phyloP scores from a whole-genome alignment of 371 early-diverging fungal genomes.

The Rhizopus microsporus region DNA sequence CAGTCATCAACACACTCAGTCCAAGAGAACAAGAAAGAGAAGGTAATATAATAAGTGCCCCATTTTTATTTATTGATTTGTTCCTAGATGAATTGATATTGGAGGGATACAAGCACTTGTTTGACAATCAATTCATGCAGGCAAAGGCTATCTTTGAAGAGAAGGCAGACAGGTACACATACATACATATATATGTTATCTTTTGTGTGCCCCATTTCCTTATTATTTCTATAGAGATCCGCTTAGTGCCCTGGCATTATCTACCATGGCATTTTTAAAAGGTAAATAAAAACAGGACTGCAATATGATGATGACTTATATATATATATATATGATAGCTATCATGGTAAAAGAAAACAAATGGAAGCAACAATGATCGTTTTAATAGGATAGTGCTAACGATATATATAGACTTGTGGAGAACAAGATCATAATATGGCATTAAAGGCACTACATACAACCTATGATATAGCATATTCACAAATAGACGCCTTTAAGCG shows the following conservation, averaged over 20 bases:
- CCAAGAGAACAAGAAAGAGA: constrained; percentile 33
- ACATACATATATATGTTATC: background rate
- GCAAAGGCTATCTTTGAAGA: constrained; percentile 22
- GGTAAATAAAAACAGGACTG: background rate
- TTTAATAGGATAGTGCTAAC: background rate
- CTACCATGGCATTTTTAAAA: constrained; percentile 14
- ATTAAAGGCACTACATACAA: constrained; percentile 30
- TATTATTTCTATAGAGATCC: constrained; percentile 10
- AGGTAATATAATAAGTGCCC: constrained; percentile 14
- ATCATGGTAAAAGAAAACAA: background rate
- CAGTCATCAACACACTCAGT: constrained; percentile 6
- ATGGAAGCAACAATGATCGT: background rate
- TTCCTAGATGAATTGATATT: constrained; percentile 31
- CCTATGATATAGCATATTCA: constrained; percentile 34
- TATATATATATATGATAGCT: constrained; percentile 1
- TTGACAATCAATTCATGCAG: constrained; percentile 41
- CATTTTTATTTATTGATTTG: background rate
- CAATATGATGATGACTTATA: background rate
- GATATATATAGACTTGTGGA: constrained; percentile 32
- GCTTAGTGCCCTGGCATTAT: background rate
- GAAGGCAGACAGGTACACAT: constrained; percentile 8
- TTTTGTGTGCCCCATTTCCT: constrained; percentile 11
- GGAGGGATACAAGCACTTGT: constrained; percentile 34
- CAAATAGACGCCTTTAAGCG: constrained; percentile 33
- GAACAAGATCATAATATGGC: constrained; percentile 43